Evolutionary conservation across 2,329 filamentous ascomycete species (phyloP), one percentile per base, ranked within the genome.

Genomic region (Aureobasidium vineae): DNA sequence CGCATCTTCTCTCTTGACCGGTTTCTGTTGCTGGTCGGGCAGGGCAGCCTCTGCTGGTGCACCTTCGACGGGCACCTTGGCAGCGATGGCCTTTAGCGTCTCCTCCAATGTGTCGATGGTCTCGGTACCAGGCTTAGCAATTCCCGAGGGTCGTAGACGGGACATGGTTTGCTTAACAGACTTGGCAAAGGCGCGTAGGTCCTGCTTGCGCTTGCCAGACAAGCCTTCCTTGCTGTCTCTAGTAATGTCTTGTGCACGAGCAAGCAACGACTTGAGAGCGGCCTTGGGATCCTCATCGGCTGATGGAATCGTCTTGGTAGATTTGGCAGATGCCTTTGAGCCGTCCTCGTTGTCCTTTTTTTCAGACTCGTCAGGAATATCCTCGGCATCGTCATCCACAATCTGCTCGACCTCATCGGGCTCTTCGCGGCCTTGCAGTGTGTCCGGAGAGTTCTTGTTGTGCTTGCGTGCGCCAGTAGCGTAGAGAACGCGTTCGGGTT

Each of bases 401-500:
- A 66, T 61, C 40, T 52, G 50, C 23, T 66, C 68, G 10, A 49
- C 56, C 38, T 66, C 52, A 23, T 68, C 69, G 45, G 64, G 56
- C 36, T 69, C 66, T 26, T 63, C 70, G 71, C 64, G 41, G 31
- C 59, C 67, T 65, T 67, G 63, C 31, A 49, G 26, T 47, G 69
- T 49, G 16, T 68, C 66, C 8, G 66, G 68, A 56, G 68, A 73
- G 47, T 68, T 66, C 65, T 71, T 73, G 66, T 73, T 73, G 57
- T 70, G 67, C 70, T 77, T 78, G 57, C 86, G 85, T 31, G 85
- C 84, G 67, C 95, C 95, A 1, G 93, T 97, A 40, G 91, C 94
- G 73, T 85, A 93, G 78, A 99, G 84, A 66, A 99, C 95, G 72
- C 89, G 87, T 45, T 97, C 91, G 41, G 90, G 84, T 23, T 97